Percentiles rank a stretch among this genome's conserved stretches.
Evolutionary conservation across 2,329 filamentous ascomycete genomes (phyloP).

Genomic region (Hypocreales sp.): DNA sequence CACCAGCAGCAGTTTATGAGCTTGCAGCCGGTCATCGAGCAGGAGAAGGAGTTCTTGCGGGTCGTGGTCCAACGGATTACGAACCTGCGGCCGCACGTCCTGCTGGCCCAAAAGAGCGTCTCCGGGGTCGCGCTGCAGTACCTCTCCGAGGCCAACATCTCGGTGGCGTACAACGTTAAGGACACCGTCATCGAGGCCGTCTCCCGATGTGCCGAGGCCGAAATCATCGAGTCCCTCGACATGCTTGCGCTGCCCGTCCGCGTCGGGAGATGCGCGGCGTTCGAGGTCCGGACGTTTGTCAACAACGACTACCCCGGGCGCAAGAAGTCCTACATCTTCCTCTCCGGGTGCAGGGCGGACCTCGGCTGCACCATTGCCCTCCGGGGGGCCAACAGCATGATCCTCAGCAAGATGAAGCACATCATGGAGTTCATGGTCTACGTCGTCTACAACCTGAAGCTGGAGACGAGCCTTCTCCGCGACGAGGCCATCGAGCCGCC

Average conservation of each 20-base stretch:
- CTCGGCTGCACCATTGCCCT: conserved; percentile 91
- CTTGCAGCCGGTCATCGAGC: conserved; percentile 86
- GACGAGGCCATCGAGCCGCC: conserved; percentile 85
- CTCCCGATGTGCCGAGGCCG: conserved; percentile 77
- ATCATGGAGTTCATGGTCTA: conserved; percentile 99
- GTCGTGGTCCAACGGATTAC: conserved; percentile 88
- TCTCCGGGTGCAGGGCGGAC: conserved; percentile 79
- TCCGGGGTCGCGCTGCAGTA: conserved; percentile 83
- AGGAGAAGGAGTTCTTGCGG: conserved; percentile 84
- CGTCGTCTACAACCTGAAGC: conserved; percentile 91
- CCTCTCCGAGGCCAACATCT: conserved; percentile 74
- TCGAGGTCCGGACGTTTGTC: conserved; percentile 92
- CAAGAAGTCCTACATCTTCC: conserved; percentile 91
- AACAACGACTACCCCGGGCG: conserved; percentile 56
- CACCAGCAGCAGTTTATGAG: conserved; percentile 91
- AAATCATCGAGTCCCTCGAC: conserved; percentile 87
- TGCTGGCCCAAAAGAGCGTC: conserved; percentile 87
- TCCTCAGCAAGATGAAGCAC: conserved; percentile 67
- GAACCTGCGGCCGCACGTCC: conserved; percentile 66
- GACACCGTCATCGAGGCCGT: conserved; percentile 91
- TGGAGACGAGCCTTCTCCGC: conserved; percentile 86
- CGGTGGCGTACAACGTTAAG: conserved; percentile 94
- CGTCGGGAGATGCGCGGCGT: conserved; percentile 68
- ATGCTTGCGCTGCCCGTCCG: conserved; percentile 63
- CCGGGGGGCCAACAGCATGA: conserved; percentile 58